These are phyloP conservation scores for Chlamydomonas schloesseri DNA, from an alignment of 139 green algal species.

Conservation along the genomic window DNA sequence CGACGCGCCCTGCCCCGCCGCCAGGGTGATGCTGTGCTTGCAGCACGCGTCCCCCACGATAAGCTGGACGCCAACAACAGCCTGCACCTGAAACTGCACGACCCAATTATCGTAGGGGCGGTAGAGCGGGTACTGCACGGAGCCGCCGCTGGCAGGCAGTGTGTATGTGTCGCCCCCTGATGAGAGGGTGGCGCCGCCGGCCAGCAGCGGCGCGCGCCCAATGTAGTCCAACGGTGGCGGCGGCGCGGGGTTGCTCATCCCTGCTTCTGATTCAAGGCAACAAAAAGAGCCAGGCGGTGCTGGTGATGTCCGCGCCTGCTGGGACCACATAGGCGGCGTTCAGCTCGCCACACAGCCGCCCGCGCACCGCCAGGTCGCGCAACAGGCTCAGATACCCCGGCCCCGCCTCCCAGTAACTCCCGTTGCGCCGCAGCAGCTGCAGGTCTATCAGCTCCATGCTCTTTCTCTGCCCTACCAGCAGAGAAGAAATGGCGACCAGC, in stretches of 20 bases:
- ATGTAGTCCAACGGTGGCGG: neutral
- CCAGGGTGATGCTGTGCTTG: neutral
- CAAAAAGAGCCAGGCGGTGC: neutral
- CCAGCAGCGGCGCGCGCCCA: neutral
- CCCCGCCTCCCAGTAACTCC: neutral
- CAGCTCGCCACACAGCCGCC: neutral
- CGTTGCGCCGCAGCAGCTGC: neutral
- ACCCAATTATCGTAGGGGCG: conserved; percentile 1
- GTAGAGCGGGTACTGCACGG: neutral
- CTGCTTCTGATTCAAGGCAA: neutral
- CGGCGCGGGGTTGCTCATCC: no score
- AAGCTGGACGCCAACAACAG: neutral
- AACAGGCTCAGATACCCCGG: neutral
- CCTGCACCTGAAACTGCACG: neutral
- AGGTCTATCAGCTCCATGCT: neutral
- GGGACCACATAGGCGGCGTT: neutral
- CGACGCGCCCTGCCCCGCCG: neutral
- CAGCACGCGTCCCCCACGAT: neutral
- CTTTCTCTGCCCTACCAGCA: neutral
- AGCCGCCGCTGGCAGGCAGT: neutral
- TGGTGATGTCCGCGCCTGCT: neutral
- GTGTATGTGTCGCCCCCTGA: neutral
- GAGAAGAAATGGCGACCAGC: no score
- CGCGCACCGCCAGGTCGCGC: neutral
- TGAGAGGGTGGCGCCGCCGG: neutral